Conservation (phyloP, 768 basidiomycete genomes). For the Termitomyces eurrhizus region DNA sequence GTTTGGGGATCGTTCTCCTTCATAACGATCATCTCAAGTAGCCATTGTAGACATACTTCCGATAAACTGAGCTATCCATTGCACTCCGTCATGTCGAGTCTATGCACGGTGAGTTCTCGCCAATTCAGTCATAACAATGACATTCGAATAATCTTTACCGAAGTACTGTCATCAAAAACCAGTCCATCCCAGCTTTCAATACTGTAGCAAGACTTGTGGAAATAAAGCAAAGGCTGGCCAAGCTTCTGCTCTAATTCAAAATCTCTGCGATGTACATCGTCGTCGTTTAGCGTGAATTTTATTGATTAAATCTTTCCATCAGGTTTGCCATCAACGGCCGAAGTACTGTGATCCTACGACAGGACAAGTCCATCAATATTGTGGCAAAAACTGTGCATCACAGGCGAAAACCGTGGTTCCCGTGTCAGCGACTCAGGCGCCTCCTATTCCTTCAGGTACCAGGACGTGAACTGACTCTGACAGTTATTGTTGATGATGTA, state of each 20-base stretch:
- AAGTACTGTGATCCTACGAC: conserved; percentile 52
- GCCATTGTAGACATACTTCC: background rate
- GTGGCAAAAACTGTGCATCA: conserved; percentile 55
- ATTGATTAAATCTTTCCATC: background rate
- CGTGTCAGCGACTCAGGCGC: background rate
- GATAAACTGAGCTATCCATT: background rate
- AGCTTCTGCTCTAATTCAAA: conserved; percentile 25
- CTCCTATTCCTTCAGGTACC: conserved; percentile 14
- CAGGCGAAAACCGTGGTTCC: background rate
- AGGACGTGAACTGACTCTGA: background rate
- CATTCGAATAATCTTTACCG: background rate
- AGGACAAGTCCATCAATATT: conserved; percentile 50
- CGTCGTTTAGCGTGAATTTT: background rate
- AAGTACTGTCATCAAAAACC: conserved; percentile 55
- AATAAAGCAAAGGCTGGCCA: conserved; percentile 33
- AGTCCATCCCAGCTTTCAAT: conserved; percentile 57
- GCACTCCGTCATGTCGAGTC: background rate
- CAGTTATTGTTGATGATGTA: background rate
- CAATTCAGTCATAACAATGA: background rate
- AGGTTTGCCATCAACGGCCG: conserved; percentile 59
- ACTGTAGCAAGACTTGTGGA: conserved; percentile 57
- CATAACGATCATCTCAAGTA: background rate
- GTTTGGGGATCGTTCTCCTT: background rate
- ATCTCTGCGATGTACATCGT: conserved; percentile 41
- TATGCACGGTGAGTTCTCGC: conserved; percentile 2